Percentiles rank a stretch among this genome's conserved stretches.
Conservation (phyloP, 208 protist species). For the Leptomonas pyrrhocoris region DNA sequence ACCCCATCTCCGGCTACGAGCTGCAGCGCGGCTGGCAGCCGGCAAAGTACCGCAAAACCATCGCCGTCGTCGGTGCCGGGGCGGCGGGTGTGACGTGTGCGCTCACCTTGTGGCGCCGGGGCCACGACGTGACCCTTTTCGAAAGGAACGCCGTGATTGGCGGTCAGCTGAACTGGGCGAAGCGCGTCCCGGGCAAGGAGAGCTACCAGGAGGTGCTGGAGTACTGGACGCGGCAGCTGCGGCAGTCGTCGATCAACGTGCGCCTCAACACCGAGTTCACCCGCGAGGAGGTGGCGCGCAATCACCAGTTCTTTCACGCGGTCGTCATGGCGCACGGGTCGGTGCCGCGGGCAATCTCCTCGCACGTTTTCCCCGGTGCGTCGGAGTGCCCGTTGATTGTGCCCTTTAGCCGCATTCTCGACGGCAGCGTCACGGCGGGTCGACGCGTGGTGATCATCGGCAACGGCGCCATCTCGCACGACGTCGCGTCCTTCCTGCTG, state of each 20-base stretch:
- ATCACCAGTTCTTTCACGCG: constrained; percentile 86
- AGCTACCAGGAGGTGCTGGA: constrained; percentile 89
- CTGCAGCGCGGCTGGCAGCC: constrained; percentile 69
- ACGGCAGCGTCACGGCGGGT: constrained; percentile 77
- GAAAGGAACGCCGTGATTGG: constrained; percentile 79
- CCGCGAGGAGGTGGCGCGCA: constrained; percentile 73
- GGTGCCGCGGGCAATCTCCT: constrained; percentile 65
- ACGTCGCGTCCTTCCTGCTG: constrained; percentile 84
- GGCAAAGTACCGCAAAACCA: constrained; percentile 57
- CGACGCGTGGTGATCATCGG: constrained; percentile 83
- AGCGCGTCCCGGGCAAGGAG: constrained; percentile 94
- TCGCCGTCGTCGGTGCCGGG: constrained; percentile 93
- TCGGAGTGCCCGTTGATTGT: constrained; percentile 70
- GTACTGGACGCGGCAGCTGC: constrained; percentile 90
- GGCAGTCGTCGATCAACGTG: constrained; percentile 80
- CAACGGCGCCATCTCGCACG: constrained; percentile 85
- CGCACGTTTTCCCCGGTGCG: constrained; percentile 70
- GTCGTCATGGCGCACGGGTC: constrained; percentile 79
- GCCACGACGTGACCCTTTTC: constrained; percentile 92
- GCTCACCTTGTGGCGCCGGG: constrained; percentile 87
- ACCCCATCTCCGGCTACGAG: constrained; percentile 92
- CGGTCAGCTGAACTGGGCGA: constrained; percentile 94
- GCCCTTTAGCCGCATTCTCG: constrained; percentile 75
- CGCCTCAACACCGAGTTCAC: constrained; percentile 77
- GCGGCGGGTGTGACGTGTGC: constrained; percentile 91